Evolutionary conservation across 306 rosid genomes (phyloP), one percentile per base, ranked within the genome.

Genomic region (Dalbergia cochinchinensis): DNA sequence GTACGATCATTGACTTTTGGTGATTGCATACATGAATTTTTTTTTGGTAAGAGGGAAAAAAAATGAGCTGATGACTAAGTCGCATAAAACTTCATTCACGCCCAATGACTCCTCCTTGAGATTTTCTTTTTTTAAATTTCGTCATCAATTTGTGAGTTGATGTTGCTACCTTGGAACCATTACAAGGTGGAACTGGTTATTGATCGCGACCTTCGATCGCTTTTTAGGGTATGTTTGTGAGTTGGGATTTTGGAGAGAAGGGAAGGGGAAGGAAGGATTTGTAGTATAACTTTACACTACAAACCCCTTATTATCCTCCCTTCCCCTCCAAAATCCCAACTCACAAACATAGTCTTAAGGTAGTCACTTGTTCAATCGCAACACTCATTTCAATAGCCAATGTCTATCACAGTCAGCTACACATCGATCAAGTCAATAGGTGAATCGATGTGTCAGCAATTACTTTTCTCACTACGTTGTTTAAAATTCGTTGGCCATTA

Each of bases 321-420:
- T n/a, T n/a, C n/a, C n/a, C n/a, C n/a, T n/a, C n/a, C n/a, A n/a
- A n/a, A n/a, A n/a, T n/a, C n/a, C n/a, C n/a, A n/a, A n/a, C n/a
- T n/a, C n/a, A n/a, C n/a, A n/a, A n/a, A n/a, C n/a, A n/a, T n/a
- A n/a, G n/a, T n/a, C n/a, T n/a, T n/a, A 11, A 22, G 14, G 39
- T 67, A 44, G 57, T 20, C 55, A 7, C 55, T 39, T 58, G 13
- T 11, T 70, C 45, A 35, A 31, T 9, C 45, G 4, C 10, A 35
- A 35, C 69, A 59, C 69, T 42, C 45, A 74, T 74, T 74, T 59
- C 26, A 33, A 18, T 64, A 35, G 4, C 20, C 26, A 55, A 19
- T 58, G 44, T 35, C 22, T 10, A 71, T 6, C 76, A 48, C 63
- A n/a, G 1, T 22, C 10, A 20, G 7, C 14, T 14, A 59, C 26